phyloP scores from a whole-genome alignment of 2,329 filamentous ascomycete genomes.

The Pseudocercospora fuligena region DNA sequence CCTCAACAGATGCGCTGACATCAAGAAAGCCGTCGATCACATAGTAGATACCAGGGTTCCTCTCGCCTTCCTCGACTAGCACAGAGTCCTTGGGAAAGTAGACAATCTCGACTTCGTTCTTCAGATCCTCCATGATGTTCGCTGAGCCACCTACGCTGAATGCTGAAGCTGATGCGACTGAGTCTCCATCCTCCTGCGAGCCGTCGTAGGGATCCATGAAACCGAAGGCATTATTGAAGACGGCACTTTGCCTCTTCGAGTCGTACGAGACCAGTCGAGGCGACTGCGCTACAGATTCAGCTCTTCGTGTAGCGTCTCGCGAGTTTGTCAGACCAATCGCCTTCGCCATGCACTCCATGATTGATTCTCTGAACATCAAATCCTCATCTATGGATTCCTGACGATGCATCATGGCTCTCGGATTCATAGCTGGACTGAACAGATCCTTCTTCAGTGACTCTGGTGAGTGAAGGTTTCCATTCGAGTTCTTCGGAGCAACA shows the following conservation, averaged over 20 bases:
- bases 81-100: constrained; percentile 95
- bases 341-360: constrained; percentile 94
- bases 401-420: constrained; percentile 60
- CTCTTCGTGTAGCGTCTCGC: constrained; percentile 67
- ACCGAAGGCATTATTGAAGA: constrained; percentile 78
- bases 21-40: constrained; percentile 97
- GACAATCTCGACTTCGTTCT: constrained; percentile 93
- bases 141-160: constrained; percentile 61
- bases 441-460: constrained; percentile 44
- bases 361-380: constrained; percentile 82
- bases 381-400: constrained; percentile 89
- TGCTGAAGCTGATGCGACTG: constrained; percentile 63
- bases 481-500: constrained; percentile 43
- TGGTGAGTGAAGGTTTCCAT: constrained; percentile 49
- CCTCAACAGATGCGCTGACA: constrained; percentile 81
- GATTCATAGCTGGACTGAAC: constrained; percentile 41
- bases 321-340: constrained; percentile 80
- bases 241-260: constrained; percentile 75
- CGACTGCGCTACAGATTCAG: constrained; percentile 80
- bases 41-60: constrained; percentile 96
- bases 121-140: constrained; percentile 77
- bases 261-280: constrained; percentile 85
- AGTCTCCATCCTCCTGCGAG: constrained; percentile 86
- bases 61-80: constrained; percentile 92
- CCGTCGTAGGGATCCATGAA: constrained; percentile 64